phyloP scores from a whole-genome alignment of 768 basidiomycete species.

The Termitomyces sp. region DNA sequence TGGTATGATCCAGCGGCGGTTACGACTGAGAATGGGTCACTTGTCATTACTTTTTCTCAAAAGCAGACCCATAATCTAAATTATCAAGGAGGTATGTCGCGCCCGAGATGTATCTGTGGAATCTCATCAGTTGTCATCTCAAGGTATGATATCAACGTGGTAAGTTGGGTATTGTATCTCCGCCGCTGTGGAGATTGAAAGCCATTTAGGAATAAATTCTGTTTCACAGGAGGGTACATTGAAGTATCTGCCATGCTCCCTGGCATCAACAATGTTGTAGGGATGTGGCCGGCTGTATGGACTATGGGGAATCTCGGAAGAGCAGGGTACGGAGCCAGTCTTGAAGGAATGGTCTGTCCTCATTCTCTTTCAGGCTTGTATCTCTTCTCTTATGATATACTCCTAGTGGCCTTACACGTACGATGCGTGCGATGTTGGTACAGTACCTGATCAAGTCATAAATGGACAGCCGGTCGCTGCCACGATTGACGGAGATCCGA shows the following conservation, averaged over 20 bases:
- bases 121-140: conserved; percentile 20
- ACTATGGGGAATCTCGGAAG: conserved; percentile 63
- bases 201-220: conserved; percentile 68
- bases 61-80: conserved; percentile 57
- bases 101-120: conserved; percentile 6
- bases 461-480: conserved; percentile 62
- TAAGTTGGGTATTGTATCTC: conserved; percentile 19
- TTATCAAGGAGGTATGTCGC: conserved; percentile 53
- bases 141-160: conserved; percentile 38
- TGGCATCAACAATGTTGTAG: conserved; percentile 55
- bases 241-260: conserved; percentile 59
- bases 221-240: conserved; percentile 75
- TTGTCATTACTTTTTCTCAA: conserved; percentile 64
- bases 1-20: conserved; percentile 84
- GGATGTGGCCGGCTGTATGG: conserved; percentile 79
- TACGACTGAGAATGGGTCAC: conserved; percentile 62
- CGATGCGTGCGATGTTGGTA: conserved; percentile 78
- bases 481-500: conserved; percentile 47
- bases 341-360: conserved; percentile 68
- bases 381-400: conserved; percentile 1
- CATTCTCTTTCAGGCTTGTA: not conserved
- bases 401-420: conserved; percentile 74
- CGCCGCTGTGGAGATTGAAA: not conserved
- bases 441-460: conserved; percentile 68
- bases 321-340: conserved; percentile 78